These are phyloP conservation scores for Raddia guianensis DNA, from an alignment of 176 grass and related monocot genomes.

Conservation along the genomic window DNA sequence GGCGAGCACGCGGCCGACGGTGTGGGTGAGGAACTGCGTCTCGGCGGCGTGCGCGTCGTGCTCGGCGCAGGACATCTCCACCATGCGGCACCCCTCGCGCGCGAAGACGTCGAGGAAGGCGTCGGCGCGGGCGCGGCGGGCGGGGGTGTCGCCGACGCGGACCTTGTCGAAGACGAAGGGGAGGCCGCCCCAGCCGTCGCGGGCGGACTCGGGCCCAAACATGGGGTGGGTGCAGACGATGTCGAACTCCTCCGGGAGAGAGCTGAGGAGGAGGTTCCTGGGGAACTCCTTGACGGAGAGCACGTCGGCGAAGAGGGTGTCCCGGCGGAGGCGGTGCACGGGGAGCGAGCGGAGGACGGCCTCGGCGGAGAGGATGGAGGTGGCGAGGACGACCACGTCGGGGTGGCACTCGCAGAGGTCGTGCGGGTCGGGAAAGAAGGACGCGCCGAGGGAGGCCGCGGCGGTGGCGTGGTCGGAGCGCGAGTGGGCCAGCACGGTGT, in stretches of 20 bases:
- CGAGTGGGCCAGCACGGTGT: conserved; percentile 75
- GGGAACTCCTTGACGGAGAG: conserved; percentile 93
- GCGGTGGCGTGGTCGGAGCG: conserved; percentile 68
- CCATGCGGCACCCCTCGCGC: conserved; percentile 76
- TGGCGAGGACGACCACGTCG: conserved; percentile 68
- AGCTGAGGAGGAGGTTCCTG: conserved; percentile 54
- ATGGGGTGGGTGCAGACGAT: conserved; percentile 90
- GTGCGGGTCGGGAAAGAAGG: conserved; percentile 69
- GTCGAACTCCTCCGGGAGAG: conserved; percentile 60
- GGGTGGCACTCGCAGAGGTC: conserved; percentile 90
- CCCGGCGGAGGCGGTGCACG: conserved; percentile 71
- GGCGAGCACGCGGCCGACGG: conserved; percentile 63
- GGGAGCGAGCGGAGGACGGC: conserved; percentile 66
- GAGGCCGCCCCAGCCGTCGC: conserved; percentile 63
- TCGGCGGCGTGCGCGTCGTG: conserved; percentile 73
- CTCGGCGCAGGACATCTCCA: conserved; percentile 67
- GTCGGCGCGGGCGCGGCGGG: conserved; percentile 43
- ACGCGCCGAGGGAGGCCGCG: conserved; percentile 48
- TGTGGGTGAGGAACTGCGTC: conserved; percentile 86
- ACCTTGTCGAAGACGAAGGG: conserved; percentile 71
- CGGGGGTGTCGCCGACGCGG: conserved; percentile 49
- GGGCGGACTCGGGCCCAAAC: conserved; percentile 78
- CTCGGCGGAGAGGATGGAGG: conserved; percentile 76
- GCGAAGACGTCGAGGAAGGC: conserved; percentile 63
- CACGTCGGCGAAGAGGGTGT: conserved; percentile 83